Evolutionary conservation across 2,329 filamentous ascomycete species (phyloP), one percentile per base, ranked within the genome.

Genomic region (Colletotrichum sp.): DNA sequence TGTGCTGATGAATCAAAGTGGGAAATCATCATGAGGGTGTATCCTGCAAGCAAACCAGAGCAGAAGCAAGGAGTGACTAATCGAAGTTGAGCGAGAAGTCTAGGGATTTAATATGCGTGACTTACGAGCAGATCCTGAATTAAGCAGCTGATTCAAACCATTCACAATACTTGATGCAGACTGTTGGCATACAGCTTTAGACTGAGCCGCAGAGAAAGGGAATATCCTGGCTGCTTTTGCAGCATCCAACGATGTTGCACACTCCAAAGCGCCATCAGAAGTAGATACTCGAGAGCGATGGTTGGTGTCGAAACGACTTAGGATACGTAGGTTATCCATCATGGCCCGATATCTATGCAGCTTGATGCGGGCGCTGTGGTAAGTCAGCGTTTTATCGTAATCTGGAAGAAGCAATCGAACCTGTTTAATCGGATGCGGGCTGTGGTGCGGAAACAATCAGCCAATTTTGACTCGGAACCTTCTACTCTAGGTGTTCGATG

Each of bases 311-410:
- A 52, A 52, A 2, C 24, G n/a, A 4, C 21, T 26, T 26, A 65
- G 18, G 10, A 52, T 52, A 4, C 16, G 34, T 13, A 32, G 24
- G 1, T 52, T 30, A 8, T 43, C 24, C 24, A 52, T 65, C 14
- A 65, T 28, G 36, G 62, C 62, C 5, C 62, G 62, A 48, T 65
- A 65, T 48, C 62, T 43, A 5, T 65, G 36, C 24, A 65, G 34
- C 24, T 65, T 65, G 21, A 65, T 65, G 9, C 62, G 62, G 9
- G 62, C 62, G 32, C 62, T 65, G 3, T 8, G 10, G 9, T 28
- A 18, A 26, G 4, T 65, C 10, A 65, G 36, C 24, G 1, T 8
- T 43, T 3, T 0, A 12, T 13, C n/a, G n/a, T 1, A 4, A 3
- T 2, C 6, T 52, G 13, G 4, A 52, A 52, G 43, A 3, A 24